phyloP scores from a whole-genome alignment of 2,329 filamentous ascomycete genomes.

The Onygenales sp. region DNA sequence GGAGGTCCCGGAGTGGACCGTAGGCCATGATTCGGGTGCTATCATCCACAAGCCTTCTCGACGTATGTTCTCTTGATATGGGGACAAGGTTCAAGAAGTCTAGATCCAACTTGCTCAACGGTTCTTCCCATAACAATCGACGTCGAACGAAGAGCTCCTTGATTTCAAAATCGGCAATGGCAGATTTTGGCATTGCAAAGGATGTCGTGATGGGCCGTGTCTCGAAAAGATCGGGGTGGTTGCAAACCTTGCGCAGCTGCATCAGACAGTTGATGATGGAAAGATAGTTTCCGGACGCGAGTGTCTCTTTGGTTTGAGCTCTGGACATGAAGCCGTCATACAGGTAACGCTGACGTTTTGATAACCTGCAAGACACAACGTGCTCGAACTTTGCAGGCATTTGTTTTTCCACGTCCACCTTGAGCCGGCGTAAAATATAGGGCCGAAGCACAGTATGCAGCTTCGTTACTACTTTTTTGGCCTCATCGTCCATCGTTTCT shows the following conservation, averaged over 20 bases:
- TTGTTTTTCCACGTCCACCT: slow-evolving; percentile 96
- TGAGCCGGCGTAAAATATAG: slow-evolving; percentile 80
- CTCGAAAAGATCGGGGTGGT: slow-evolving; percentile 94
- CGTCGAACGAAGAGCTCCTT: slow-evolving; percentile 62
- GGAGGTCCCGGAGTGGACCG: slow-evolving; percentile 57
- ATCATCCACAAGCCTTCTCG: slow-evolving; percentile 41
- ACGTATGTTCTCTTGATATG: slow-evolving; percentile 58
- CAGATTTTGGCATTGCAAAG: slow-evolving; percentile 78
- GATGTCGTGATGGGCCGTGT: slow-evolving; percentile 95
- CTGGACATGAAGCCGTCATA: slow-evolving; percentile 95
- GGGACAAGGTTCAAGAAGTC: slow-evolving; percentile 73
- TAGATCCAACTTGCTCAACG: slow-evolving; percentile 58
- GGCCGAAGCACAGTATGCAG: slow-evolving; percentile 89
- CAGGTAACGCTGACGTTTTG: slow-evolving; percentile 86
- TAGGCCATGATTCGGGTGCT: slow-evolving; percentile 62
- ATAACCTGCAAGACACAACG: slow-evolving; percentile 88
- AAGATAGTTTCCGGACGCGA: slow-evolving; percentile 88
- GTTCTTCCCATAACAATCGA: slow-evolving; percentile 52
- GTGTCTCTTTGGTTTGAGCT: slow-evolving; percentile 76
- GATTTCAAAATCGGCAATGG: slow-evolving; percentile 62
- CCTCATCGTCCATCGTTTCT: slow-evolving; percentile 89
- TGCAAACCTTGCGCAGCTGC: slow-evolving; percentile 96
- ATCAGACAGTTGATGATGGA: slow-evolving; percentile 98
- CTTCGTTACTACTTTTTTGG: slow-evolving; percentile 81
- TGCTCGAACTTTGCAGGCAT: slow-evolving; percentile 98